Evolutionary conservation across 176 grass and related monocot species (phyloP).

Genomic region (Hordeum marinum): DNA sequence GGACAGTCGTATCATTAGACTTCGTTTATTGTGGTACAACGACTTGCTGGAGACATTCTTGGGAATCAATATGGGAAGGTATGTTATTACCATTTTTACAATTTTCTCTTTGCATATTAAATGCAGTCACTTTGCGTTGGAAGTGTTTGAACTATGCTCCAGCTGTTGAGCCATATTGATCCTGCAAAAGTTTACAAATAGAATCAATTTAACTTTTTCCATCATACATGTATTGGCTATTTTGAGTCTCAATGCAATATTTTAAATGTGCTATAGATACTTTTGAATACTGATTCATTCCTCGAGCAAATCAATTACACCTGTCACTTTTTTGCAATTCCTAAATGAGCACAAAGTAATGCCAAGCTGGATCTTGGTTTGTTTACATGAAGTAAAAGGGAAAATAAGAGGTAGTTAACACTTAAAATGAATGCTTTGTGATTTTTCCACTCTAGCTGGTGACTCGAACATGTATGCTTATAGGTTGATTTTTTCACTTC

Average conservation of each 20-base stretch:
- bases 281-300: conserved; percentile 3
- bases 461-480: not conserved
- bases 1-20: conserved; percentile 66
- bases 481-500: not conserved
- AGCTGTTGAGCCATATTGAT: conserved; percentile 11
- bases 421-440: conserved; percentile 18
- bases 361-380: not conserved
- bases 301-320: not conserved
- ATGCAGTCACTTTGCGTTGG: not conserved
- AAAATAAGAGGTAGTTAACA: not conserved
- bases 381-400: not conserved
- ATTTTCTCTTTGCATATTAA: conserved; percentile 24
- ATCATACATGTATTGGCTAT: not conserved
- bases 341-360: conserved; percentile 5
- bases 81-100: conserved; percentile 22
- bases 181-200: conserved; percentile 3
- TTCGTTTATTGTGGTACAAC: conserved; percentile 64
- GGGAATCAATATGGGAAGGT: conserved; percentile 99
- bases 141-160: conserved; percentile 20
- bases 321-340: not conserved
- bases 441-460: conserved; percentile 9
- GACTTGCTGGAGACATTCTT: conserved; percentile 91
- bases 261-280: not conserved
- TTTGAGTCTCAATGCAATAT: not conserved
- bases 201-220: conserved; percentile 6